Conservation (phyloP, 495 filamentous ascomycete species). For the Aspergillus egyptiacus region DNA sequence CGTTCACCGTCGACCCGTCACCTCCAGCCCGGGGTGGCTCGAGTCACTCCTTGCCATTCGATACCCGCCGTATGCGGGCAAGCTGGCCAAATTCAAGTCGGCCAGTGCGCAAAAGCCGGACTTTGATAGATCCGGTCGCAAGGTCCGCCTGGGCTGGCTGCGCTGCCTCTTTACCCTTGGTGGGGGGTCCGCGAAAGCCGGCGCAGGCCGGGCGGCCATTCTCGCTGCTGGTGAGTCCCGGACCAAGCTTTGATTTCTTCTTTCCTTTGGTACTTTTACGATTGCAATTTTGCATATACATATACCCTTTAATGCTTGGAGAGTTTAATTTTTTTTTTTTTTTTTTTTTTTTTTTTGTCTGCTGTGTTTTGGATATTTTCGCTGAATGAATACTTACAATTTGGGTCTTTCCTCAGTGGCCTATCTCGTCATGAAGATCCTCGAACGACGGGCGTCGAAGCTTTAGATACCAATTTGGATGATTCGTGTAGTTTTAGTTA, state of each 20-base stretch:
- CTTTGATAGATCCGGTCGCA: constrained; percentile 74
- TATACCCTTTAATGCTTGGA: constrained; percentile 1
- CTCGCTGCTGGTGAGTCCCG: constrained; percentile 45
- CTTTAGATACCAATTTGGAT: constrained; percentile 1
- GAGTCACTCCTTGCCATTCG: constrained; percentile 67
- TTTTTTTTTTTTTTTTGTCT: background rate
- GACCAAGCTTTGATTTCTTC: background rate
- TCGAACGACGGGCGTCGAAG: constrained; percentile 5
- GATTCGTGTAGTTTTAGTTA: background rate
- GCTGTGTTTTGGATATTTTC: background rate
- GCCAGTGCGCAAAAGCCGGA: constrained; percentile 59
- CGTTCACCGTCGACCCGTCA: constrained; percentile 68
- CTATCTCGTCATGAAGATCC: constrained; percentile 2
- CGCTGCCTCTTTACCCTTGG: constrained; percentile 43
- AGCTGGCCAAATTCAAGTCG: constrained; percentile 51
- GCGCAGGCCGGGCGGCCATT: constrained; percentile 34
- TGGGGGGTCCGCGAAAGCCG: constrained; percentile 37
- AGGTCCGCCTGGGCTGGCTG: constrained; percentile 44
- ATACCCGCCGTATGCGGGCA: constrained; percentile 72
- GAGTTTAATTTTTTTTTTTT: background rate
- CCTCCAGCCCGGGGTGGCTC: constrained; percentile 73
- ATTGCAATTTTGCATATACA: too few relatives aligned
- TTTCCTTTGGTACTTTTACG: background rate
- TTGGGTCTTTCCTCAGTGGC: background rate
- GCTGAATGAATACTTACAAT: background rate